Base-by-base conservation (phyloP, 768 basidiomycete species). In the Lyophyllum semitale region DNA sequence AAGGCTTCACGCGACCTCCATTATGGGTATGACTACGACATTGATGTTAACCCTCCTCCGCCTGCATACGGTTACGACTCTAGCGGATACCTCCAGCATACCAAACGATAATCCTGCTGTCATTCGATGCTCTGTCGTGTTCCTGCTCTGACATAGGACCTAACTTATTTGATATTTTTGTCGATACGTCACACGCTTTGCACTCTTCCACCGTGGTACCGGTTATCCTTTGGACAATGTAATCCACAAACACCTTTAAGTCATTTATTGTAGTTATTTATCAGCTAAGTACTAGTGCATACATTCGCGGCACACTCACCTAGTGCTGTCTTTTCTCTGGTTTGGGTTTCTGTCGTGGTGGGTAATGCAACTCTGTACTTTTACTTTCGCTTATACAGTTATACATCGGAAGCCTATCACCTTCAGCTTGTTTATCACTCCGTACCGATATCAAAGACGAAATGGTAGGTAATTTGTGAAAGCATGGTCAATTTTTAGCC, bases 51-150 rank as follows among this genome's bases (percentile, higher is more conserved):
- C 37, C 66, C 61, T 33, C 68, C 68, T 1, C 69, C 72, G 25
- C 68, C 70, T 37, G 68, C 68, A 2, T 70, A 71, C 59, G 59
- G 51, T 8, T 58, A 59, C 12, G 53, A 55, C 33, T 48, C 50
- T 40, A 48, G 30, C 8, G 46, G 49, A 25, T 37, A 59, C 44
- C 37, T 57, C 1, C 30, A 51, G 15, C 46, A 32, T 42, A 40
- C 30, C 23, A 55, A 61, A 42, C 30, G n/a, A 26, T 48, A 49
- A 62, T 18, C 25, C 23, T 20, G 8, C 12, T 20, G 17, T 20
- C 26, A 26, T 29, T 41, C 22, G 8, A 40, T 18, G 18, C 43
- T 26, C 25, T 23, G 22, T 15, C 7, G n/a, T 15, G 43, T 29
- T 46, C 6, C 20, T 46, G 17, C 23, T 18, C 11, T 23, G 4